These are phyloP conservation scores for Epichloe sp. DNA, from an alignment of 2,329 filamentous ascomycete genomes.

Conservation along the genomic window DNA sequence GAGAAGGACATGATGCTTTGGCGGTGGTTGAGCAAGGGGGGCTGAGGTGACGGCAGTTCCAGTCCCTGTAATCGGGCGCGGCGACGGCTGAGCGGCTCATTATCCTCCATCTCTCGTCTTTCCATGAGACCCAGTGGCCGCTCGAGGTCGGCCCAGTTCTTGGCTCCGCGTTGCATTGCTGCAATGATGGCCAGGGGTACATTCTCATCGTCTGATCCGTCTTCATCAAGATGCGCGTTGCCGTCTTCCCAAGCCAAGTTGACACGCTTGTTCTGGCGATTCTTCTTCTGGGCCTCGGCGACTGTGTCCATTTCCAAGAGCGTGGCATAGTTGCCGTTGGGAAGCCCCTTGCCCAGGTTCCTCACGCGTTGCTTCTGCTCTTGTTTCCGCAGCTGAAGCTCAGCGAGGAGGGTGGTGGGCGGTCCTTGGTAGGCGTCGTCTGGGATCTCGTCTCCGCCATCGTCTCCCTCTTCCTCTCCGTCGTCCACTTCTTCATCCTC, in stretches of 20 bases:
- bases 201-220: conserved; percentile 59
- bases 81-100: conserved; percentile 71
- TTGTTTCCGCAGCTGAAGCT: conserved; percentile 81
- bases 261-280: conserved; percentile 61
- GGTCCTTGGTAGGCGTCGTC: conserved; percentile 49
- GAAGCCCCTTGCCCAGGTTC: conserved; percentile 44
- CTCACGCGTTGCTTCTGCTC: conserved; percentile 68
- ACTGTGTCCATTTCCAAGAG: conserved; percentile 84
- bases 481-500: conserved; percentile 16
- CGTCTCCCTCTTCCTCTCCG: conserved; percentile 25
- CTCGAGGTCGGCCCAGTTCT: conserved; percentile 41
- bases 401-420: conserved; percentile 83
- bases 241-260: conserved; percentile 84
- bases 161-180: conserved; percentile 39
- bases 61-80: conserved; percentile 61
- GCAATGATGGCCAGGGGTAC: conserved; percentile 76
- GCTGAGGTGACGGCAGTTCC: conserved; percentile 26
- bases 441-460: conserved; percentile 28
- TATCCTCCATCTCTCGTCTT: conserved; percentile 75
- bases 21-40: conserved; percentile 23
- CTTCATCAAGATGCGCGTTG: conserved; percentile 28
- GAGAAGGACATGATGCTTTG: conserved; percentile 32
- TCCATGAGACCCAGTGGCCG: conserved; percentile 65
- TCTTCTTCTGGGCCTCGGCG: conserved; percentile 67
- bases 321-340: conserved; percentile 80